Conservation (phyloP, 345 rosid genomes). For the Iberis pinnata region DNA sequence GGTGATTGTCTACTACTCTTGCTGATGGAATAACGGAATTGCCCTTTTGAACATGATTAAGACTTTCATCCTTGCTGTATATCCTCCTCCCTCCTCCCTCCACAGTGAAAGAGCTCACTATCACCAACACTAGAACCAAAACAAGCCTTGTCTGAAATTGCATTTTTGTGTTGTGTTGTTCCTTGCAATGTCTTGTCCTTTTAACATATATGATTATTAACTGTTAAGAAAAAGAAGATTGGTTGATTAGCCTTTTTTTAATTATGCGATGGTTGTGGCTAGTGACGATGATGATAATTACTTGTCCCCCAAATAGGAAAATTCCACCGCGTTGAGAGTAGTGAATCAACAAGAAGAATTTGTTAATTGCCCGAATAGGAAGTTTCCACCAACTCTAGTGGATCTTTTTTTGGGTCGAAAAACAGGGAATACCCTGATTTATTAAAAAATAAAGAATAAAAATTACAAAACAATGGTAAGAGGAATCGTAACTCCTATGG, state of each 20-base stretch:
- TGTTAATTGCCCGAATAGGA: conserved; percentile 33
- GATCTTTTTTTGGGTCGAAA: too few relatives aligned
- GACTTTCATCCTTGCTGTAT: conserved; percentile 11
- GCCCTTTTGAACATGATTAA: conserved; percentile 19
- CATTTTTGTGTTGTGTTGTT: conserved; percentile 22
- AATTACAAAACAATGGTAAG: too few relatives aligned
- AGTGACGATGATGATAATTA: conserved; percentile 20
- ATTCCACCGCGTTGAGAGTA: conserved; percentile 23
- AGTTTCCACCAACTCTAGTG: conserved; percentile 27
- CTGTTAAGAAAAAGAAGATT: conserved; percentile 19
- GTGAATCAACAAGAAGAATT: conserved; percentile 19
- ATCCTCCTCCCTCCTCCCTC: conserved; percentile 27
- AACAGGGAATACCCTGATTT: too few relatives aligned
- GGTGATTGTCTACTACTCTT: conserved; percentile 39
- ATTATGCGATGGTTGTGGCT: conserved; percentile 12
- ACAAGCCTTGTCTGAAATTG: conserved; percentile 11
- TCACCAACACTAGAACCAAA: conserved; percentile 12
- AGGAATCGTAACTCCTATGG: too few relatives aligned
- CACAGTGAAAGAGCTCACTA: conserved; percentile 17
- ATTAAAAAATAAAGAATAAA: too few relatives aligned
- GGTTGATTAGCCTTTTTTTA: conserved; percentile 10
- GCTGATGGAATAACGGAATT: conserved; percentile 17
- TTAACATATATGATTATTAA: conserved; percentile 12
- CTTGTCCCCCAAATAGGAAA: conserved; percentile 28
- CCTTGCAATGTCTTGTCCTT: conserved; percentile 16